These are phyloP conservation scores for Cyanidiococcus yangmingshanensis DNA, from an alignment of 23 red algal genomes.

Conservation along the genomic window DNA sequence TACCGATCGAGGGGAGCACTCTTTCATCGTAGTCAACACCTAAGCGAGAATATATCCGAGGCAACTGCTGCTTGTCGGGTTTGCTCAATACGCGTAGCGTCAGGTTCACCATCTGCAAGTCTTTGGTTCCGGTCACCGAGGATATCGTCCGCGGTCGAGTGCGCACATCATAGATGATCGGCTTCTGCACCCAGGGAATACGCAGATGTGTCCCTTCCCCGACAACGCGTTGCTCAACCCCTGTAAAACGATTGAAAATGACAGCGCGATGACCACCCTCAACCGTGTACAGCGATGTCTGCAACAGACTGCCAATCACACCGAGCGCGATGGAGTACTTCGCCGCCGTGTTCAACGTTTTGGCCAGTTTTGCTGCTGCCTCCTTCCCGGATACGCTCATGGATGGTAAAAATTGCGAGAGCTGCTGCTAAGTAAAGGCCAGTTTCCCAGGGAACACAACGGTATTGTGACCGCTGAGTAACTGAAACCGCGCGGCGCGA, in stretches of 20 bases:
- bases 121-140: conserved; percentile 86
- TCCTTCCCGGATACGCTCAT: conserved; percentile 3
- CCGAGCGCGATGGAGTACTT: conserved; percentile 32
- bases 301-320: conserved; percentile 10
- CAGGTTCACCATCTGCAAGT: conserved; percentile 98
- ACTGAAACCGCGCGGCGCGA: no score
- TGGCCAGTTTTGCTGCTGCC: conserved; percentile 14
- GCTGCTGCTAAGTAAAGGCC: no score
- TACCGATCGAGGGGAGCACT: conserved; percentile 91
- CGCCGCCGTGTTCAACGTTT: conserved; percentile 24
- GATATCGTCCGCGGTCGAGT: conserved; percentile 75
- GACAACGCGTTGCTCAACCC: conserved; percentile 68
- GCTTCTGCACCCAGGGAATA: conserved; percentile 80
- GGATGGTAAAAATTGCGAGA: no score
- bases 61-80: conserved; percentile 68
- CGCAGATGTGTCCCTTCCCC: conserved; percentile 79
- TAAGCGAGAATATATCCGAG: conserved; percentile 58
- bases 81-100: conserved; percentile 91
- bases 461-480: no score
- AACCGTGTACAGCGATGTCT: conserved; percentile 60
- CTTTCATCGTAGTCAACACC: conserved; percentile 92
- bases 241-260: conserved; percentile 85
- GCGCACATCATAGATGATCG: conserved; percentile 91
- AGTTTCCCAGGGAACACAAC: no score
- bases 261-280: conserved; percentile 90